Conservation (phyloP, 768 basidiomycete species). For the Sporobolomyces roseus region DNA sequence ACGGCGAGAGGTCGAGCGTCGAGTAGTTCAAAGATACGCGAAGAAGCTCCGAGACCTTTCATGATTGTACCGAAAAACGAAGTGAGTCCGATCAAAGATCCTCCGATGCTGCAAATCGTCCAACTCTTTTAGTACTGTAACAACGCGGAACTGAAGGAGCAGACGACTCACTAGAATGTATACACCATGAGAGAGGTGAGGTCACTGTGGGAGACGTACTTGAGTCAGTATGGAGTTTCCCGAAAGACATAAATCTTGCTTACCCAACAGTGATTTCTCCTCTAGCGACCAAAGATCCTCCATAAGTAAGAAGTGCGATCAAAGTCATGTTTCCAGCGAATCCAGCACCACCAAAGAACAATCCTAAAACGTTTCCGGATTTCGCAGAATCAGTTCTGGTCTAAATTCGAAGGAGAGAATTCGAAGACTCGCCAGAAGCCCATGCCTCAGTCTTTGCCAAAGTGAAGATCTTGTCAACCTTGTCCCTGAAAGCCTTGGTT, state of each 20-base stretch:
- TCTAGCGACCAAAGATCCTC: constrained; percentile 81
- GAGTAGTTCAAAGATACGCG: constrained; percentile 87
- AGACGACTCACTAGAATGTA: constrained; percentile 70
- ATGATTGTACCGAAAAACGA: constrained; percentile 71
- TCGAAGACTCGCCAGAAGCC: constrained; percentile 60
- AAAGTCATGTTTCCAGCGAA: constrained; percentile 79
- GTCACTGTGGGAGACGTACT: constrained; percentile 68
- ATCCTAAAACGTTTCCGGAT: no score
- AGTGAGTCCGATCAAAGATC: constrained; percentile 45
- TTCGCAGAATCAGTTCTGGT: not conserved
- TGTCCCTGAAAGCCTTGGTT: constrained; percentile 66
- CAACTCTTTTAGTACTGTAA: no score
- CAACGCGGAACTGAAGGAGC: no score
- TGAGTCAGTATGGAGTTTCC: constrained; percentile 52
- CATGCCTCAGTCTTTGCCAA: constrained; percentile 81
- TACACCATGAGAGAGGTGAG: constrained; percentile 84
- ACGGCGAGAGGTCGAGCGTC: constrained; percentile 57
- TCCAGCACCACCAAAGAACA: constrained; percentile 72
- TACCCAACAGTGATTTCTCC: constrained; percentile 81
- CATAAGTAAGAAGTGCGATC: constrained; percentile 83
- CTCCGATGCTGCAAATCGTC: constrained; percentile 9
- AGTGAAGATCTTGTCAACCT: constrained; percentile 60
- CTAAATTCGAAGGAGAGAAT: not conserved
- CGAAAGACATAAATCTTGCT: not conserved
- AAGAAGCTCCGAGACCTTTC: constrained; percentile 91